A percentile compares a stretch with the other conserved stretches of the same genome.
These are phyloP conservation scores for Podospora appendiculata DNA, from an alignment of 495 filamentous ascomycete species.

Conservation along the genomic window DNA sequence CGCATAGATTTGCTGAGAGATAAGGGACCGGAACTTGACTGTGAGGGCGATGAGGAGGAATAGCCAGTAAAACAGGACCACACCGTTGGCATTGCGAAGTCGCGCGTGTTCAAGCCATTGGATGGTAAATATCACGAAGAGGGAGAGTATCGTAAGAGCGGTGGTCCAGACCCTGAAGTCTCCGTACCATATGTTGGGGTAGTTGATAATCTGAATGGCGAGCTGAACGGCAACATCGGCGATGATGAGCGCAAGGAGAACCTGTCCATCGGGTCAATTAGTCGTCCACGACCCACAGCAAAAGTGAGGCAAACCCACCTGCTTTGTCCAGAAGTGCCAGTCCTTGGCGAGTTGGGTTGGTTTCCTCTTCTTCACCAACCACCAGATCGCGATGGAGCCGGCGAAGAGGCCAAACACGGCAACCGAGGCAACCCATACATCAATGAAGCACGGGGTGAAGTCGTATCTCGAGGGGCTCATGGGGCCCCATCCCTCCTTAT, in stretches of 20 bases:
- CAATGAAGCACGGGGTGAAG: slow-evolving; percentile 94
- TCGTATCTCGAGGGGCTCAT: slow-evolving; percentile 76
- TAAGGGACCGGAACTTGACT: slow-evolving; percentile 82
- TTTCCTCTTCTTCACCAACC: slow-evolving; percentile 53
- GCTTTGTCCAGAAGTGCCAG: slow-evolving; percentile 92
- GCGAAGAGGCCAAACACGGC: slow-evolving; percentile 68
- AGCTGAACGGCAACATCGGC: slow-evolving; percentile 64
- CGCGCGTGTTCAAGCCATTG: slow-evolving; percentile 91
- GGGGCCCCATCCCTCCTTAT: slow-evolving; percentile 92
- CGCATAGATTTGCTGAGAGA: slow-evolving; percentile 64
- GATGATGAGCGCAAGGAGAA: slow-evolving; percentile 61
- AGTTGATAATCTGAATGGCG: slow-evolving; percentile 66
- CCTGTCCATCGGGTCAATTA: slow-evolving; percentile 31
- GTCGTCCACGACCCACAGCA: not conserved
- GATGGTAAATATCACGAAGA: slow-evolving; percentile 71
- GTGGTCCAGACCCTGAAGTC: slow-evolving; percentile 93
- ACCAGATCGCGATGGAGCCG: slow-evolving; percentile 67
- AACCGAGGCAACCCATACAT: slow-evolving; percentile 70
- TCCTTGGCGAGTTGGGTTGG: slow-evolving; percentile 65
- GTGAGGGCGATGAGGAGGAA: slow-evolving; percentile 73
- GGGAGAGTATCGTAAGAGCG: slow-evolving; percentile 66
- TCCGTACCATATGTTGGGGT: slow-evolving; percentile 58
- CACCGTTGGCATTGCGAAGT: slow-evolving; percentile 81
- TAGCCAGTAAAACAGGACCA: slow-evolving; percentile 95
- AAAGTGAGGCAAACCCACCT: slow-evolving; percentile 46